These are phyloP conservation scores for Coemansia sp. DNA, from an alignment of 192 early-diverging fungal genomes.

Conservation along the genomic window DNA sequence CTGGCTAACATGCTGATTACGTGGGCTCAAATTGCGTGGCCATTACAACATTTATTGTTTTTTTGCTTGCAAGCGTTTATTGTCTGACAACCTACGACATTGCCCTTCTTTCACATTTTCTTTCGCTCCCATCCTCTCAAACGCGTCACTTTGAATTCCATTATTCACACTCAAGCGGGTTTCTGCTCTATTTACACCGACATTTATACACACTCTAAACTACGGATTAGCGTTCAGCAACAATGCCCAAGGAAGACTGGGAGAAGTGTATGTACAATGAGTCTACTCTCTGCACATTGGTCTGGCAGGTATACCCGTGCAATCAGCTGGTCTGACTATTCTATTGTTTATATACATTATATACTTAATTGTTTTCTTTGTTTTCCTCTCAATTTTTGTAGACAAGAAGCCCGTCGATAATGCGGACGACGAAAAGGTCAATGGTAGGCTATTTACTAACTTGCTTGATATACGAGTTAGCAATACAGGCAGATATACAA, in stretches of 20 bases:
- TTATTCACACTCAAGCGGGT: no score
- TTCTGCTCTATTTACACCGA: constrained; percentile 4
- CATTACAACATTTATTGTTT: no score
- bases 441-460: constrained; percentile 52
- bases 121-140: constrained; percentile 2
- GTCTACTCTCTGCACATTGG: not conserved
- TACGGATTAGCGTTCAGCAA: constrained; percentile 4
- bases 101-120: not conserved
- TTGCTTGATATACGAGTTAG: not conserved
- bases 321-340: not conserved
- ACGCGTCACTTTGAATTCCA: not conserved
- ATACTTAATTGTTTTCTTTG: not conserved
- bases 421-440: constrained; percentile 81
- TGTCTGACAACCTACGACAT: no score
- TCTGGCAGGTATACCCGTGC: not conserved
- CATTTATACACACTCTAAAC: constrained; percentile 1
- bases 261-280: constrained; percentile 81
- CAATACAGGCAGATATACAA: not conserved
- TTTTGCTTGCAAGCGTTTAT: no score
- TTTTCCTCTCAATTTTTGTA: constrained; percentile 35
- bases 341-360: not conserved
- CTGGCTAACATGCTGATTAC: no score
- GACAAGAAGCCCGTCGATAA: constrained; percentile 81
- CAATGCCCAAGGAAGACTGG: constrained; percentile 88
- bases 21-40: no score